Evolutionary conservation across 148 eudicot species (phyloP), one percentile per base, ranked within the genome.

Genomic region (Rhododendron vialii): DNA sequence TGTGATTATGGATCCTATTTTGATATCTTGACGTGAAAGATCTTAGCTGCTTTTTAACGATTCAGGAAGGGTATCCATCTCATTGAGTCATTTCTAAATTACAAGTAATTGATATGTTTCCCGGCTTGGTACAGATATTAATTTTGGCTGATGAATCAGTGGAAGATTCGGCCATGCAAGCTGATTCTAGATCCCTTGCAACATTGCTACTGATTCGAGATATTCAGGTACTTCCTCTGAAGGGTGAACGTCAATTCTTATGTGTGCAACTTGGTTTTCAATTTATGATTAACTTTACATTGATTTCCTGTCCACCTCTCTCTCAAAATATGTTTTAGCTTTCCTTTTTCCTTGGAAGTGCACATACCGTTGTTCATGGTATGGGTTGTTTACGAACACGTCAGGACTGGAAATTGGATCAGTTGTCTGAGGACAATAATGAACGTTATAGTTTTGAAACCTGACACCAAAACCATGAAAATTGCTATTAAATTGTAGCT

Each of bases 131-230:
- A 3, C 89, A 92, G 94, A 92, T 92, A 78, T 88, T 92, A 84
- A 92, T 92, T 87, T 82, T 92, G 88, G 94, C 94, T 73, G 94
- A 92, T 86, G 94, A 92, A 86, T 89, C 94, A 51, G 94, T 92
- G 35, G 94, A 92, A 91, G 94, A 92, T 92, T 92, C 92, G 53
- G 94, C 94, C 81, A 92, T 92, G 86, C 91, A 92, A 87, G 94
- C 94, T 85, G 94, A 92, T 89, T 92, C 94, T 63, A 92, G 94
- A 88, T 92, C 94, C 82, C 92, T 92, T 69, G 94, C 94, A 51
- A 92, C 94, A 41, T 86, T 92, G 84, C 90, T 92, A 73, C 78
- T 92, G 82, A 92, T 92, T 73, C 94, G 94, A 80, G 94, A 92
- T 89, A 92, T 92, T 81, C 94, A 92, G 94, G 94, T 92, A 87